Percentiles rank a stretch among this genome's conserved stretches.
These are phyloP conservation scores for Trichopus zeylanicus DNA, from an alignment of 116 monocot genomes.

Conservation along the genomic window DNA sequence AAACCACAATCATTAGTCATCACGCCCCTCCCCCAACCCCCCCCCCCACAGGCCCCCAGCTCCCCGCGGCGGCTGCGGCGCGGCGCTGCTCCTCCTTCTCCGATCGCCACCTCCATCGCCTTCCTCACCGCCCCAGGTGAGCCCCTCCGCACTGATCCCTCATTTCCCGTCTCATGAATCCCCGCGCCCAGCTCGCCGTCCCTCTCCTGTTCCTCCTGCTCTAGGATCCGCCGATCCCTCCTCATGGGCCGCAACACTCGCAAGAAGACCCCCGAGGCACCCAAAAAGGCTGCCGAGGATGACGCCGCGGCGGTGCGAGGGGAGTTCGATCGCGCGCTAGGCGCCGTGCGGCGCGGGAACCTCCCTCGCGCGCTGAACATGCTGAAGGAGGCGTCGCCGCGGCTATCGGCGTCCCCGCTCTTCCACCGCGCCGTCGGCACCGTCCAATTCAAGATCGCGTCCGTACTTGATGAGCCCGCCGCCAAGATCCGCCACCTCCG, in stretches of 20 bases:
- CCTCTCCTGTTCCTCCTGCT: background rate
- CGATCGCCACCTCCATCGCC: background rate
- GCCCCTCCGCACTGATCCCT: too few species aligned
- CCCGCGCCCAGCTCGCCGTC: too few species aligned
- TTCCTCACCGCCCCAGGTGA: too few species aligned
- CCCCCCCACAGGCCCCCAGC: too few species aligned
- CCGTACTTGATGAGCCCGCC: slow-evolving; percentile 59
- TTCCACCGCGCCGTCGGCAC: slow-evolving; percentile 74
- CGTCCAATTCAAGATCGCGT: slow-evolving; percentile 47
- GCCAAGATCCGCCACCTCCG: slow-evolving; percentile 53
- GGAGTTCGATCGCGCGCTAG: slow-evolving; percentile 67
- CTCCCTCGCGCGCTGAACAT: slow-evolving; percentile 60
- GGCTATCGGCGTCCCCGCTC: slow-evolving; percentile 38
- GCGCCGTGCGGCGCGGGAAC: slow-evolving; percentile 68
- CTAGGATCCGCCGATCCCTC: background rate
- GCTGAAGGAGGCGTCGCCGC: slow-evolving; percentile 54
- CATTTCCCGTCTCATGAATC: too few species aligned
- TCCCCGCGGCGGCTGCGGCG: too few species aligned
- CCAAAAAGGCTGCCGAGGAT: background rate
- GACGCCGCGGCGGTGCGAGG: slow-evolving; percentile 35
- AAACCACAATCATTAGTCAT: background rate
- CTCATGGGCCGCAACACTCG: background rate
- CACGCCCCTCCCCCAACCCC: background rate
- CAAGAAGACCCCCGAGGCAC: background rate
- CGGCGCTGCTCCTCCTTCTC: background rate